Conservation (phyloP, 2,329 filamentous ascomycete genomes). For the Stromatinia cepivora region DNA sequence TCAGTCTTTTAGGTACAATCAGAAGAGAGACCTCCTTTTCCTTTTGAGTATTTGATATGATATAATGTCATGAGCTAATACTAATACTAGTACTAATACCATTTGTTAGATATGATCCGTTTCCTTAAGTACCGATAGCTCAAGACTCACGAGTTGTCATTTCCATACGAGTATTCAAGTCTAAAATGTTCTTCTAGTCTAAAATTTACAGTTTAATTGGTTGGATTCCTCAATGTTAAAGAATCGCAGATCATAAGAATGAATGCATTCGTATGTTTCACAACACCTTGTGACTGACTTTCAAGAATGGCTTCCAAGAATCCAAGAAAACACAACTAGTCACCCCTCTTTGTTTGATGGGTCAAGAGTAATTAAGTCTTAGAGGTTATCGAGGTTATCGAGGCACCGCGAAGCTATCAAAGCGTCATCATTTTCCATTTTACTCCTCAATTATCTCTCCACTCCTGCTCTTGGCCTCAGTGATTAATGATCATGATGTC, state of each 20-base stretch:
- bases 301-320: not conserved
- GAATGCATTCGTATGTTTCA: constrained; percentile 16
- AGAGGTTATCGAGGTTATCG: constrained; percentile 8
- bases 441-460: not conserved
- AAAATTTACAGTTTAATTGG: not conserved
- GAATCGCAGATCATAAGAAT: constrained; percentile 5
- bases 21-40: not conserved
- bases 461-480: not conserved
- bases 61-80: not conserved
- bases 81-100: not conserved
- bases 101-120: not conserved
- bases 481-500: not conserved
- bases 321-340: not conserved
- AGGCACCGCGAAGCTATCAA: not conserved
- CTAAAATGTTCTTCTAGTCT: not conserved
- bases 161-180: not conserved
- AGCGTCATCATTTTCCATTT: constrained; percentile 7
- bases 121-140: not conserved
- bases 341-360: not conserved
- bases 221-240: not conserved
- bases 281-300: constrained; percentile 16
- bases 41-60: not conserved
- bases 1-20: not conserved
- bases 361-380: not conserved
- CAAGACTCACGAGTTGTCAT: not conserved